Evolutionary conservation across 1,284 basidiomycete genomes (phyloP).

Genomic region (Ustilago trichophora): DNA sequence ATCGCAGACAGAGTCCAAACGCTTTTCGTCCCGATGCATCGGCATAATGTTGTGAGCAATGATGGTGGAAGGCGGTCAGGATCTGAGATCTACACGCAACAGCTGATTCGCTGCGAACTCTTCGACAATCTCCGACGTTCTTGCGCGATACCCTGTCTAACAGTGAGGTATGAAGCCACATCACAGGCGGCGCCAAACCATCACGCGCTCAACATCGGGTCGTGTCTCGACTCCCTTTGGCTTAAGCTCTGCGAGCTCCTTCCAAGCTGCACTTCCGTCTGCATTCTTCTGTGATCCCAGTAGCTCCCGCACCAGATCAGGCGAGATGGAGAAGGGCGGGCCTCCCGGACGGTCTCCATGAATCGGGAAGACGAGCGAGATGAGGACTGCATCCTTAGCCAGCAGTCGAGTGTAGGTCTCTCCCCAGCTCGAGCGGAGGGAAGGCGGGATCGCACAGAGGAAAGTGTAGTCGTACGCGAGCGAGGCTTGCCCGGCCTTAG

Average conservation of each 20-base stretch:
- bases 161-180: too few species aligned
- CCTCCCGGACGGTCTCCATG: slow-evolving; percentile 51
- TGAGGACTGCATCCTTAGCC: slow-evolving; percentile 38
- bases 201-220: slow-evolving; percentile 42
- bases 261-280: slow-evolving; percentile 26
- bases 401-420: slow-evolving; percentile 50
- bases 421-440: slow-evolving; percentile 41
- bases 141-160: too few species aligned
- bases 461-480: slow-evolving; percentile 59
- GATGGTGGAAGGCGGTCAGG: too few species aligned
- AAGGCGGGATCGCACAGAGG: slow-evolving; percentile 53
- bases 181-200: slow-evolving; percentile 48
- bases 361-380: slow-evolving; percentile 53
- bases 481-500: slow-evolving; percentile 11
- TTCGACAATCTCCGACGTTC: too few species aligned
- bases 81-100: too few species aligned
- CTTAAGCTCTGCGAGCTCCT: slow-evolving; percentile 33
- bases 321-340: slow-evolving; percentile 49
- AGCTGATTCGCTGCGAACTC: too few species aligned
- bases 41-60: too few species aligned
- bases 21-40: too few species aligned
- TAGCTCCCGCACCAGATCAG: slow-evolving; percentile 35
- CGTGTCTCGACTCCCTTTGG: slow-evolving; percentile 36
- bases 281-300: slow-evolving; percentile 20
- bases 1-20: too few species aligned